These are phyloP conservation scores for Panus rudis DNA, from an alignment of 768 basidiomycete genomes.

Conservation along the genomic window DNA sequence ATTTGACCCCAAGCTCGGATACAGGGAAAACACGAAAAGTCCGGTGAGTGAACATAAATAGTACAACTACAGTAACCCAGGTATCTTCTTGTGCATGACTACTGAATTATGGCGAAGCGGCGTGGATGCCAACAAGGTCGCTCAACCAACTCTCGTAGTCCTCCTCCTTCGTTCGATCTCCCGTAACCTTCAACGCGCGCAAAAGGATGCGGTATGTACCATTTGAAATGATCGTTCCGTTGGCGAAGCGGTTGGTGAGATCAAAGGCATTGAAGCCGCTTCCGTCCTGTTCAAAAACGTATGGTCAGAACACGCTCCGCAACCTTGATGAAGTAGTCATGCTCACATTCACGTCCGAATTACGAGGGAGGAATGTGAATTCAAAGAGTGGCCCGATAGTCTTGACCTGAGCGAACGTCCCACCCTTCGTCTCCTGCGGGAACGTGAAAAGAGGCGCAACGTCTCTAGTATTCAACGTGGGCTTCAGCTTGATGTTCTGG, in stretches of 20 bases:
- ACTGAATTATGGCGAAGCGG: too few species aligned
- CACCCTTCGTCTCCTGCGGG: conserved; percentile 25
- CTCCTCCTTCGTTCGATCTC: conserved; percentile 29
- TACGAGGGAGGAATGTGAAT: conserved; percentile 40
- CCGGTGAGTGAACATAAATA: not conserved
- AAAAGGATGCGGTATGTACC: conserved; percentile 36
- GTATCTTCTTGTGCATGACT: too few species aligned
- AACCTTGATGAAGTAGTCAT: not conserved
- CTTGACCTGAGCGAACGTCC: conserved; percentile 30
- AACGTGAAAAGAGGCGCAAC: conserved; percentile 29
- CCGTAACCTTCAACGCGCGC: conserved; percentile 39
- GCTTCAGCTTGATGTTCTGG: conserved; percentile 31
- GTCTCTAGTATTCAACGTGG: conserved; percentile 30
- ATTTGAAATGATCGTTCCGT: conserved; percentile 35
- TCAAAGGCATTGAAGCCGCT: conserved; percentile 24
- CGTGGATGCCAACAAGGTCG: conserved; percentile 21
- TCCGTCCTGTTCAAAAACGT: conserved; percentile 16
- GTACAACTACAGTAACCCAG: too few species aligned
- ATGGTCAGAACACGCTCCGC: not conserved
- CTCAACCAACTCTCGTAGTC: conserved; percentile 40
- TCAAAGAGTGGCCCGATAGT: conserved; percentile 43
- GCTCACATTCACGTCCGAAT: conserved; percentile 27
- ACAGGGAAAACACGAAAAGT: not conserved
- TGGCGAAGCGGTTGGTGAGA: conserved; percentile 25
- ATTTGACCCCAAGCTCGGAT: not conserved